Evolutionary conservation across 2,329 filamentous ascomycete genomes (phyloP), one percentile per base, ranked within the genome.

Genomic region (Colletotrichum sp.): DNA sequence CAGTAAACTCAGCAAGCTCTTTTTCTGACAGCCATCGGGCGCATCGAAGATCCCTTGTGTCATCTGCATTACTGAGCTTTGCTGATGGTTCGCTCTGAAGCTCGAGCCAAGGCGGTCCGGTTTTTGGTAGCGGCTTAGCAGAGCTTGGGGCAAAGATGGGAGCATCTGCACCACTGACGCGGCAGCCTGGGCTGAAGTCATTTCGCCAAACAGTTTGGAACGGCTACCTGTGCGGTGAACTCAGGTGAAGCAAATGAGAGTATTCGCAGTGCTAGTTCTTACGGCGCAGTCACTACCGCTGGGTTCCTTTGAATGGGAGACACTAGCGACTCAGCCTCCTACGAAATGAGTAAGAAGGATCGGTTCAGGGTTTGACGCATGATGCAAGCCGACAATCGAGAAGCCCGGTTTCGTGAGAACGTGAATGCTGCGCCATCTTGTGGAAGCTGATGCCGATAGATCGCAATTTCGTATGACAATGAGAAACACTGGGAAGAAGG

Each of bases 101-200:
- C 72, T 63, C 24, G 36, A 67, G 55, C 69, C 69, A 72, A 75
- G 62, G 8, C 69, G 21, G 36, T 16, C 34, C 62, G 24, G n/a
- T 24, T 28, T 52, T 30, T 26, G 8, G 12, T 3, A 32, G 28
- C 28, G 39, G 39, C 18, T 57, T 9, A 18, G 36, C 28, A 24
- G 32, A 18, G 44, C 28, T 39, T n/a, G 62, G 34, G 62, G 32
- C 34, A 13, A 44, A 49, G 52, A 18, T 59, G 24, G 9, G 12
- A 59, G 26, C 55, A 28, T 26, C 15, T 59, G 24, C 5, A 59
- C 55, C 55, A 59, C 63, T 36, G 49, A 60, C 44, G n/a, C 8
- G 18, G n/a, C n/a, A 59, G 66, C 66, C 66, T 62, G 24, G 36
- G 24, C 44, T 60, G 72, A 26, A 24, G 52, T 63, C 69, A 63